Conservation (phyloP, 768 basidiomycete species). For the Collybia mongolica region DNA sequence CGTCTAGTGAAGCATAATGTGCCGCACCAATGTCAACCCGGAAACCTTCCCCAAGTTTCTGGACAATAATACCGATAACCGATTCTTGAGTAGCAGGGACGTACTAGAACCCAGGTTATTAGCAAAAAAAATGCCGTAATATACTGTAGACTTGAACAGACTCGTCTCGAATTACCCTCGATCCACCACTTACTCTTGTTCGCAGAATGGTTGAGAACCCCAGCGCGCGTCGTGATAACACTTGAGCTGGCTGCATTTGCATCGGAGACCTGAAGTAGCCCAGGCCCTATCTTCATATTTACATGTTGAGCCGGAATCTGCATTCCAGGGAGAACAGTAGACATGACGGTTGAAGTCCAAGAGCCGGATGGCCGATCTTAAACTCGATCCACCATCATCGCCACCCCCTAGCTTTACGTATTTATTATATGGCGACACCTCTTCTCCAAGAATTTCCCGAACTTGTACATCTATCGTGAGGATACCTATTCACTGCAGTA, state of each 20-base stretch:
- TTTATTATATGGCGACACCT: slow-evolving; percentile 37
- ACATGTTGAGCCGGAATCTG: slow-evolving; percentile 68
- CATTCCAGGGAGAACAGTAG: slow-evolving; percentile 81
- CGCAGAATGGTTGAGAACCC: slow-evolving; percentile 62
- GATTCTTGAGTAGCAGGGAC: slow-evolving; percentile 87
- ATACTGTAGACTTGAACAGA: slow-evolving; percentile 30
- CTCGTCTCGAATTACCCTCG: slow-evolving; percentile 82
- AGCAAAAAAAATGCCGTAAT: background rate
- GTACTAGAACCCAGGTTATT: slow-evolving; percentile 53
- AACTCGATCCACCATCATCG: slow-evolving; percentile 7
- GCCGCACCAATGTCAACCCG: slow-evolving; percentile 93
- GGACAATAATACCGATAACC: slow-evolving; percentile 81
- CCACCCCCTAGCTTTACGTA: too few relatives aligned
- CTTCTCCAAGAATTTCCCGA: slow-evolving; percentile 70
- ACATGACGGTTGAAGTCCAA: slow-evolving; percentile 28
- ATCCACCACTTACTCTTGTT: slow-evolving; percentile 87
- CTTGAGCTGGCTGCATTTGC: slow-evolving; percentile 26
- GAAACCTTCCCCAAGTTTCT: slow-evolving; percentile 85
- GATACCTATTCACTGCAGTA: slow-evolving; percentile 1
- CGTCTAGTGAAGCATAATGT: slow-evolving; percentile 83
- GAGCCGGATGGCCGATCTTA: slow-evolving; percentile 11
- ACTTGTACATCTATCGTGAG: slow-evolving; percentile 70
- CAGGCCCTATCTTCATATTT: slow-evolving; percentile 86
- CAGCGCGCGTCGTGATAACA: slow-evolving; percentile 66
- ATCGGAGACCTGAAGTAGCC: slow-evolving; percentile 53